Base-by-base conservation (phyloP, 2,329 filamentous ascomycete genomes). In the Rhynchosporium graminicola region DNA sequence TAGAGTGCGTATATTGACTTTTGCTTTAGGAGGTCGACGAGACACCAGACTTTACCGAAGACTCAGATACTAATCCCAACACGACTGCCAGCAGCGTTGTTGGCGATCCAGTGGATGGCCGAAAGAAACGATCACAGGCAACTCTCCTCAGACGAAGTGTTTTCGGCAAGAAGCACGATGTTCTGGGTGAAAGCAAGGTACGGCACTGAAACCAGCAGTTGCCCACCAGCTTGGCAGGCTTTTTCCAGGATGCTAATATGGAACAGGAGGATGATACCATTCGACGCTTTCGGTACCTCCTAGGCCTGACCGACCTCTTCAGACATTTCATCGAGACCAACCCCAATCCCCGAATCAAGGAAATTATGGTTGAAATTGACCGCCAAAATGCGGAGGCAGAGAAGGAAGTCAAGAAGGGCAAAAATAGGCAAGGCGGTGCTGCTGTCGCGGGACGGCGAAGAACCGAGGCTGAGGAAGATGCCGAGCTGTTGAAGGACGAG, bases 301-400 rank as follows among this genome's bases (percentile, higher is more conserved):
- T 99, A 13, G 96, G 96, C 31, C 82, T 99, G 58, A 99, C 95
- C 15, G 95, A 99, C 73, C 82, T 99, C 26, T 99, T 99, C 80
- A 92, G 96, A 68, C 95, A 99, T 78, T 99, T 99, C 77, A 99
- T 99, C 78, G 93, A 98, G 74, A 92, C 92, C 8, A 99, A 97
- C 74, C 94, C 93, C 4, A 93, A 99, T 73, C 94, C 95, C 15
- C 91, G 91, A 71, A 95, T 98, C 72, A 91, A 94, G 71, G 91
- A 96, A 63, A 92, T 97, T 70, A 95, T 98, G 83, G 84, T 85
- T 57, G 91, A 97, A 77, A 97, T 98, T 72, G 95, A 99, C 77
- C 88, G 91, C 52, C 93, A 97, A 75, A 96, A 98, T 75, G 87
- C 84, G 12, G 91, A 92, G 69, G 84, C 86, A 36, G 80, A 82